A percentile compares a stretch with the other conserved stretches of the same genome.
Evolutionary conservation across 257 asterid species (phyloP).

Genomic region (Lycium ferocissimum): DNA sequence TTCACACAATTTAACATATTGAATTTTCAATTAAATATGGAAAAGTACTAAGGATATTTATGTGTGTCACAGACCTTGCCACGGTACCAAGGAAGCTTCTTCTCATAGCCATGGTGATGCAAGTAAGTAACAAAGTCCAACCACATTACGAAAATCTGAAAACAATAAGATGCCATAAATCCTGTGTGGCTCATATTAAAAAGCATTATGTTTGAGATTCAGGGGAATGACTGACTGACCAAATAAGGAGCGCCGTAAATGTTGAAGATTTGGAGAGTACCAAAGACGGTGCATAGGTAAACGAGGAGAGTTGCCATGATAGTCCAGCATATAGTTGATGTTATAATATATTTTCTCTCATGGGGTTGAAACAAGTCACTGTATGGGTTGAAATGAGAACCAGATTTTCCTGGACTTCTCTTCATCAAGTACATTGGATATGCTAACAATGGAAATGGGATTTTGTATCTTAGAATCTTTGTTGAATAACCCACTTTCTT

Average conservation of each 20-base stretch:
- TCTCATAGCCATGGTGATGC: slow-evolving; percentile 71
- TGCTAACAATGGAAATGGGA: slow-evolving; percentile 81
- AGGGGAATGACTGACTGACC: slow-evolving; percentile 36
- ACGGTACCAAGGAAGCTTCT: slow-evolving; percentile 69
- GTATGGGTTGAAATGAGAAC: slow-evolving; percentile 55
- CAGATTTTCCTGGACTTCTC: slow-evolving; percentile 57
- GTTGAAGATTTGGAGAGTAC: slow-evolving; percentile 48
- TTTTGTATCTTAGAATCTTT: slow-evolving; percentile 53
- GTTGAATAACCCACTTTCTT: slow-evolving; percentile 27
- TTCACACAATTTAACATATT: not conserved
- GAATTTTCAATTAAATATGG: not conserved
- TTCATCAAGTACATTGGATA: slow-evolving; percentile 72
- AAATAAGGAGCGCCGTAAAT: slow-evolving; percentile 54
- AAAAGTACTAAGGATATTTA: not conserved
- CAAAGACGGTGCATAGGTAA: slow-evolving; percentile 44
- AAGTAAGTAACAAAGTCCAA: slow-evolving; percentile 62
- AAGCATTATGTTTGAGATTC: not conserved
- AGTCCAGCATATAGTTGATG: slow-evolving; percentile 53
- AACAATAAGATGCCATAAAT: not conserved
- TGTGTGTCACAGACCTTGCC: slow-evolving; percentile 49
- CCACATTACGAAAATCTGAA: slow-evolving; percentile 54
- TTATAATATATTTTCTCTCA: slow-evolving; percentile 51
- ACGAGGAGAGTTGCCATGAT: slow-evolving; percentile 52
- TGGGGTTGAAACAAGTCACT: slow-evolving; percentile 50
- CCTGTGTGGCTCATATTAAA: not conserved